Evolutionary conservation across 176 grass and related monocot species (phyloP).

Genomic region (Oryza meridionalis): DNA sequence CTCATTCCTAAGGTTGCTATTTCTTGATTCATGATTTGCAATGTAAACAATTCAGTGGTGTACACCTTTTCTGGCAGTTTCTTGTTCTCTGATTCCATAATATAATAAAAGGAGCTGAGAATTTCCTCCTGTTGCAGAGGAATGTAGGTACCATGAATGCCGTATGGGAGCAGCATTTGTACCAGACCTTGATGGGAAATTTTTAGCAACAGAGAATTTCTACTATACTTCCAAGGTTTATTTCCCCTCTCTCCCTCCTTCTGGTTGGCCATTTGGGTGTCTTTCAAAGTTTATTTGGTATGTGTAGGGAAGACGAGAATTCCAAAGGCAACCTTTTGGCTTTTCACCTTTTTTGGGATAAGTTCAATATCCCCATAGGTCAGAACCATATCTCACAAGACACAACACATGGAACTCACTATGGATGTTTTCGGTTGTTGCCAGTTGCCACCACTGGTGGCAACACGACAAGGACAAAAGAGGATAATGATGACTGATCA

Average conservation of each 20-base stretch:
- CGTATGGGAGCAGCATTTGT: slow-evolving; percentile 66
- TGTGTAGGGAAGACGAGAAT: background rate
- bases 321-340: background rate
- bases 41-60: background rate
- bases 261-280: slow-evolving; percentile 8
- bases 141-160: slow-evolving; percentile 66
- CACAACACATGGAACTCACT: background rate
- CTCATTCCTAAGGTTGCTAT: background rate
- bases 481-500: background rate
- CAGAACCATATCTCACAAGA: background rate
- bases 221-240: slow-evolving; percentile 85
- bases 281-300: background rate
- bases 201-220: slow-evolving; percentile 95
- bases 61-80: background rate
- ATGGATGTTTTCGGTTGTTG: background rate
- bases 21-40: slow-evolving; percentile 1
- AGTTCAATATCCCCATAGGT: background rate
- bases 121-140: slow-evolving; percentile 55
- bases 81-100: slow-evolving; percentile 7
- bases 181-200: slow-evolving; percentile 72
- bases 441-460: background rate
- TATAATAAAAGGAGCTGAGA: slow-evolving; percentile 25
- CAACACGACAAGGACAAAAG: background rate
- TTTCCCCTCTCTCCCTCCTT: background rate
- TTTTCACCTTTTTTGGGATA: background rate